A percentile compares a stretch with the other conserved stretches of the same genome.
phyloP scores from a whole-genome alignment of 306 rosid genomes.

The Sphenostylis stenocarpa region DNA sequence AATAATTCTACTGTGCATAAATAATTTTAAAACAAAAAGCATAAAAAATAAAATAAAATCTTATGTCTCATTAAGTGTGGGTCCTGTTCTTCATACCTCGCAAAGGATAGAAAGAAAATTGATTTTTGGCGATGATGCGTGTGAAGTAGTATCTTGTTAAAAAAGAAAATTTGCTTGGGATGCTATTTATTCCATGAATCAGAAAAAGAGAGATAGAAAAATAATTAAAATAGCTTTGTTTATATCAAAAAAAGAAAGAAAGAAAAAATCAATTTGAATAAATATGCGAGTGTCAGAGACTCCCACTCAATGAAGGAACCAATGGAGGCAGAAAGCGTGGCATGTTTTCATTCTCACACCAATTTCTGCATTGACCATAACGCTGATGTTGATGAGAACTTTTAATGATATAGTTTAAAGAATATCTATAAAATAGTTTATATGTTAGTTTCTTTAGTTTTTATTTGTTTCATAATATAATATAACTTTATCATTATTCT shows the following conservation, averaged over 20 bases:
- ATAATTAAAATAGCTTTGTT: not conserved
- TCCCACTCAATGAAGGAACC: slow-evolving; percentile 4
- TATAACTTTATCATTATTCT: too few relatives aligned
- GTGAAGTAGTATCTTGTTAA: not conserved
- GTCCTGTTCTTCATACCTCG: not conserved
- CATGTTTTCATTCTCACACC: not conserved
- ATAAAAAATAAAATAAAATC: not conserved
- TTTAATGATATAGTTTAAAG: too few relatives aligned
- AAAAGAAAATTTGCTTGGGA: not conserved
- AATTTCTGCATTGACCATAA: not conserved
- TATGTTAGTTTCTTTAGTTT: too few relatives aligned
- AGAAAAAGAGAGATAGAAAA: not conserved
- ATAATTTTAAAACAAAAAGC: not conserved
- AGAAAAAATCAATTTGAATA: not conserved
- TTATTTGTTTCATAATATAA: too few relatives aligned
- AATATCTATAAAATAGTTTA: too few relatives aligned
- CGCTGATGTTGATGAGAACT: too few relatives aligned
- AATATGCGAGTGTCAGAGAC: slow-evolving; percentile 15
- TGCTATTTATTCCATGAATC: not conserved
- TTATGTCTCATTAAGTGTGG: not conserved
- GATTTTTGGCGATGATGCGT: not conserved
- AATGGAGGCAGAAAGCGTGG: slow-evolving; percentile 31
- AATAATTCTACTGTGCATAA: not conserved
- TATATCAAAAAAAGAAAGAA: not conserved
- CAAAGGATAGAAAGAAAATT: not conserved